phyloP scores from a whole-genome alignment of 345 rosid genomes.

The Dovyalis caffra region DNA sequence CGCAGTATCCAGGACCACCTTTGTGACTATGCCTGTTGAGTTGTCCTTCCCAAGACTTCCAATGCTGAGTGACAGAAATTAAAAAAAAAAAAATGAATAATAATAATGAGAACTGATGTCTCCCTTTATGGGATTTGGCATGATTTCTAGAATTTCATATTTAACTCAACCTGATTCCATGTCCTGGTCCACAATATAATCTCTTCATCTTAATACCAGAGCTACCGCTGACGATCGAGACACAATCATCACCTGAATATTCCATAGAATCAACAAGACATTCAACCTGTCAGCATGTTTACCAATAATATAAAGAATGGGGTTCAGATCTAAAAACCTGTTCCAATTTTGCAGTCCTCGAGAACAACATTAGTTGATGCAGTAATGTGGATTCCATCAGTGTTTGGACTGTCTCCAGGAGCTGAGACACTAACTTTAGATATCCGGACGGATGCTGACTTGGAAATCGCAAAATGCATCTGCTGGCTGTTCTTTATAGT shows the following conservation, averaged over 20 bases:
- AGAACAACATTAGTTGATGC: slow-evolving; percentile 71
- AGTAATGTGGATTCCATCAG: slow-evolving; percentile 91
- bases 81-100: background rate
- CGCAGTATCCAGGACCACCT: slow-evolving; percentile 89
- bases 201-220: slow-evolving; percentile 79
- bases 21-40: slow-evolving; percentile 67
- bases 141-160: background rate
- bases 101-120: background rate
- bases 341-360: slow-evolving; percentile 90
- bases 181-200: slow-evolving; percentile 92
- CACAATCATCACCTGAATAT: slow-evolving; percentile 79
- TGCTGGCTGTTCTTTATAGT: slow-evolving; percentile 94
- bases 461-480: slow-evolving; percentile 80
- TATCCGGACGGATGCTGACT: slow-evolving; percentile 59
- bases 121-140: background rate
- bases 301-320: background rate
- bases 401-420: slow-evolving; percentile 95
- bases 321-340: slow-evolving; percentile 51
- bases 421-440: slow-evolving; percentile 63
- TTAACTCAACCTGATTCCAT: slow-evolving; percentile 72
- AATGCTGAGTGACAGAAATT: slow-evolving; percentile 42
- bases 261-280: slow-evolving; percentile 18
- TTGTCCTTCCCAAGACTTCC: slow-evolving; percentile 95
- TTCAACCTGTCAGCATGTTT: background rate
- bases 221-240: slow-evolving; percentile 86